Base-by-base conservation (phyloP, 768 basidiomycete species). In the Pleurotus salmoneostramineus region DNA sequence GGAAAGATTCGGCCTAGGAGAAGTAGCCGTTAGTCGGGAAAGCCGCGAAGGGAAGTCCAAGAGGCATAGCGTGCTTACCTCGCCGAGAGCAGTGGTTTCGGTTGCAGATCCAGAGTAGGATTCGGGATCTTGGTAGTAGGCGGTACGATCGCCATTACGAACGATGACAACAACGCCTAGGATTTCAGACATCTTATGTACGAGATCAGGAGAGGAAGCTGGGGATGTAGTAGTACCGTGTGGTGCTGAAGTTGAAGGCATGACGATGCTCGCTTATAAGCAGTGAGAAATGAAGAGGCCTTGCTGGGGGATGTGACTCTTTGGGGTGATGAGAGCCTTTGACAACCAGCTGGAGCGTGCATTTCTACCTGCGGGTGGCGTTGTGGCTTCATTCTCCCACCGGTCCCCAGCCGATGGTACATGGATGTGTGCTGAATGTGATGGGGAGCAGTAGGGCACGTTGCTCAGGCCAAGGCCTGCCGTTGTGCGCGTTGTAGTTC, bases 91-190 rank as follows among this genome's bases (percentile, higher is more conserved):
- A 43, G 88, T 91, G 50, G 85, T 87, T 74, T 84, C 83, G 6
- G 88, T 83, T 66, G 79, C 78, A 33, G 79, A 74, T 47, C 79
- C 77, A 60, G 82, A 73, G 67, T 91, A 91, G 35, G 81, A 87
- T 64, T 73, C 69, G 21, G 90, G 89, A 68, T 91, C 80, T 71
- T 92, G 90, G 74, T 81, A 81, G 70, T 78, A 87, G 66, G 79
- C 82, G 64, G 69, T 71, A 61, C 89, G 83, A 72, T 90, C 89
- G 59, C 90, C 90, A 68, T 91, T 91, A 68, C 90, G 86, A 59
- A 86, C 84, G 66, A 92, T 76, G 69, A 91, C 77, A 64, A 92
- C 80, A 66, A 85, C 88, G 74, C 90, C 90, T 65, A 87, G 85
- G 58, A 91, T 86, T 73, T 85, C 76, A 60, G 81, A 81, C 62